phyloP scores from a whole-genome alignment of 2,329 filamentous ascomycete species.

The Cadophora sp. region DNA sequence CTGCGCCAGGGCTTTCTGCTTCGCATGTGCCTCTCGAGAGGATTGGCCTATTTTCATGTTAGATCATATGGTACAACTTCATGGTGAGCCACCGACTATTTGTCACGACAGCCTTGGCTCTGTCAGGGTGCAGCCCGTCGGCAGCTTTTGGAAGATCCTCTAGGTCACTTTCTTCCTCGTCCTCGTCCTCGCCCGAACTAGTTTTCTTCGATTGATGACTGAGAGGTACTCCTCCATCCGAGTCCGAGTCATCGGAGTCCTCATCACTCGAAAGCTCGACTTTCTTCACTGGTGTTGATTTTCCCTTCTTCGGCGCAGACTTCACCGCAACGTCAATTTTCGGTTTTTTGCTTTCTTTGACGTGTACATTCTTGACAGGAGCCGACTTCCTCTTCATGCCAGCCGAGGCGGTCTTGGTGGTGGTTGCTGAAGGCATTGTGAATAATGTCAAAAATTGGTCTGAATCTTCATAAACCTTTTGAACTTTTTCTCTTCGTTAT shows the following conservation, averaged over 20 bases:
- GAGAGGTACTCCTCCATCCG: conserved; percentile 42
- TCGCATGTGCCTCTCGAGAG: conserved; percentile 87
- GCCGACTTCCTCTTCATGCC: conserved; percentile 65
- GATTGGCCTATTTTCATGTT: conserved; percentile 61
- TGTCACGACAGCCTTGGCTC: conserved; percentile 42
- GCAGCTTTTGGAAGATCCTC: conserved; percentile 45
- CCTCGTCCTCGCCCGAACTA: conserved; percentile 38
- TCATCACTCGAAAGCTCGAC: conserved; percentile 47
- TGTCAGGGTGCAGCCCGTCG: conserved; percentile 45
- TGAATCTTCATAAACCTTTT: not conserved
- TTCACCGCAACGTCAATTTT: conserved; percentile 45
- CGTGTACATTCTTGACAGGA: conserved; percentile 51
- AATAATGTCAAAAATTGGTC: conserved; percentile 15
- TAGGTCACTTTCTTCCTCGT: conserved; percentile 46
- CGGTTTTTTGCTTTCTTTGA: conserved; percentile 58
- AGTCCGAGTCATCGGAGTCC: conserved; percentile 46
- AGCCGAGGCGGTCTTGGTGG: conserved; percentile 53
- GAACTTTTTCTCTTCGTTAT: conserved; percentile 28
- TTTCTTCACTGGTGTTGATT: conserved; percentile 40
- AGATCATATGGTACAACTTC: conserved; percentile 26
- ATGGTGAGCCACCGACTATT: conserved; percentile 35
- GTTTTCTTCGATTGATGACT: conserved; percentile 9
- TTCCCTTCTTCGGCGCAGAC: conserved; percentile 34
- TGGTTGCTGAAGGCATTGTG: conserved; percentile 43
- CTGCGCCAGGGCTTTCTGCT: conserved; percentile 86